These are phyloP conservation scores for Rusavskia elegans DNA, from an alignment of 495 filamentous ascomycete genomes.

Conservation along the genomic window DNA sequence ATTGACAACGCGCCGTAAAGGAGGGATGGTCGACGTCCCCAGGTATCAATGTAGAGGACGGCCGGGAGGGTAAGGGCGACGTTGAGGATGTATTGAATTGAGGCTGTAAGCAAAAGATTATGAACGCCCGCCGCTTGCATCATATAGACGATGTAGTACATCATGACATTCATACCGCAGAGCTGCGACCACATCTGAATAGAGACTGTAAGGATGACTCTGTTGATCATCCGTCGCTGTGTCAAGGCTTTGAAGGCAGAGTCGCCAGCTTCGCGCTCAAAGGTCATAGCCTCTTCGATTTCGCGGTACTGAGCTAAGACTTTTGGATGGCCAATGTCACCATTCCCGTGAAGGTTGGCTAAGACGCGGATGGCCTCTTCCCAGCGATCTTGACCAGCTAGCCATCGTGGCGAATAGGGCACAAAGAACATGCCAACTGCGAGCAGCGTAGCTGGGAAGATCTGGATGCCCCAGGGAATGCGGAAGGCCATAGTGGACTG, in stretches of 20 bases:
- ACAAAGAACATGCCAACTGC: slow-evolving; percentile 52
- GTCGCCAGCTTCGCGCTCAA: slow-evolving; percentile 38
- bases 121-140: slow-evolving; percentile 47
- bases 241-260: slow-evolving; percentile 39
- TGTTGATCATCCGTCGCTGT: slow-evolving; percentile 45
- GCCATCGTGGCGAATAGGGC: slow-evolving; percentile 59
- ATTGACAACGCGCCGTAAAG: slow-evolving; percentile 31
- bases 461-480: slow-evolving; percentile 58
- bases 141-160: slow-evolving; percentile 60
- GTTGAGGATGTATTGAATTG: slow-evolving; percentile 64
- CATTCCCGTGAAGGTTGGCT: slow-evolving; percentile 44
- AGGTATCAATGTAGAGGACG: slow-evolving; percentile 35
- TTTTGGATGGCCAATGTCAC: slow-evolving; percentile 41
- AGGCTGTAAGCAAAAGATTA: slow-evolving; percentile 48
- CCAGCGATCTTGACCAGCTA: slow-evolving; percentile 54
- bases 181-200: slow-evolving; percentile 64
- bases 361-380: slow-evolving; percentile 52
- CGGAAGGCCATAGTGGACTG: slow-evolving; percentile 44
- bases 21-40: slow-evolving; percentile 32
- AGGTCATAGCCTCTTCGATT: slow-evolving; percentile 43
- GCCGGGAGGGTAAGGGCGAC: slow-evolving; percentile 46
- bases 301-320: slow-evolving; percentile 51
- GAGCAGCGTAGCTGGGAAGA: slow-evolving; percentile 48
- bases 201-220: slow-evolving; percentile 49
- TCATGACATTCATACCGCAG: slow-evolving; percentile 61